These are phyloP conservation scores for Ustanciosporium gigantosporum DNA, from an alignment of 1,284 basidiomycete species.

Conservation along the genomic window DNA sequence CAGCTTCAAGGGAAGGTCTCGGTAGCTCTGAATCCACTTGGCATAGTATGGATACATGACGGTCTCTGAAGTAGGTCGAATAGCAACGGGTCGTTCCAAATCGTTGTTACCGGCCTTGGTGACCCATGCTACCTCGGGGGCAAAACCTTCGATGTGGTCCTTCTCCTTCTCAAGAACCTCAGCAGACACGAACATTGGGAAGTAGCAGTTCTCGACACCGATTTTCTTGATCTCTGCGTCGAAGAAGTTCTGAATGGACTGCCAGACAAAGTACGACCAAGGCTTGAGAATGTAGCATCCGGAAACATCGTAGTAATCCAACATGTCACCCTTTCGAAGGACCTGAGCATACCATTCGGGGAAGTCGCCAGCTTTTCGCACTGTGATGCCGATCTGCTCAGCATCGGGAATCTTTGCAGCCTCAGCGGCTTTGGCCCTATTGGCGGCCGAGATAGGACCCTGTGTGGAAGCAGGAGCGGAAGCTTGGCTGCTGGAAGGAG, in stretches of 20 bases:
- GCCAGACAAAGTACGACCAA: conserved; percentile 97
- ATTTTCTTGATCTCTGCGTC: conserved; percentile 79
- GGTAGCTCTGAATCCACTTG: conserved; percentile 97
- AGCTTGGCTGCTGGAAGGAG: conserved; percentile 23
- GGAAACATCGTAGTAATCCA: conserved; percentile 98
- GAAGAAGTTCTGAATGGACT: conserved; percentile 75
- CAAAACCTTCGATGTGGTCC: conserved; percentile 99
- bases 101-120: conserved; percentile 91
- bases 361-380: conserved; percentile 59
- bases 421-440: conserved; percentile 33
- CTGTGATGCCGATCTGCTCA: conserved; percentile 59
- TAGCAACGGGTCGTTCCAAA: conserved; percentile 94
- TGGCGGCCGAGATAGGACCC: conserved; percentile 26
- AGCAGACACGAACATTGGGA: conserved; percentile 96
- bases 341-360: conserved; percentile 69
- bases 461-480: conserved; percentile 32
- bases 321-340: conserved; percentile 96
- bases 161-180: conserved; percentile 95
- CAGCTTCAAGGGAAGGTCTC: conserved; percentile 93
- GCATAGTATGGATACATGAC: conserved; percentile 97
- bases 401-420: conserved; percentile 57
- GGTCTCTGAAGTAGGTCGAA: conserved; percentile 96
- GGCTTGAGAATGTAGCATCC: conserved; percentile 99
- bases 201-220: conserved; percentile 96
- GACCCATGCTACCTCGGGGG: conserved; percentile 99